Conservation (phyloP, 2,329 filamentous ascomycete genomes). For the Pezicula carpinea region DNA sequence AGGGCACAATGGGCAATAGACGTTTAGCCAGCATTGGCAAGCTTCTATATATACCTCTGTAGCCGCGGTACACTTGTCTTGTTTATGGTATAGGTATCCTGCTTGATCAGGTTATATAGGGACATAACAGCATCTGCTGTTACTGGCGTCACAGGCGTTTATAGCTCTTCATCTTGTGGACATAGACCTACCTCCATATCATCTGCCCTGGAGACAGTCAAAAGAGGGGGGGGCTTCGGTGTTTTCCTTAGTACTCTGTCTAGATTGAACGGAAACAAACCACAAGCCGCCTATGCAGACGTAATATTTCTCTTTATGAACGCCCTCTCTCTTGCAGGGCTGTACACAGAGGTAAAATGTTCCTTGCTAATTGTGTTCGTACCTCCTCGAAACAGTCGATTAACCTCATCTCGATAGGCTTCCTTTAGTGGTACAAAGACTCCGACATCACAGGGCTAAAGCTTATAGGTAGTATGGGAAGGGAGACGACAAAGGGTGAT, state of each 20-base stretch:
- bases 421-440: slow-evolving; percentile 19
- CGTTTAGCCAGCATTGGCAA: slow-evolving; percentile 21
- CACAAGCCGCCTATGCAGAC: background rate
- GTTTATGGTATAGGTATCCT: slow-evolving; percentile 16
- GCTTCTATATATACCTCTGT: slow-evolving; percentile 20
- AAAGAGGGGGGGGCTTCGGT: slow-evolving; percentile 3
- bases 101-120: slow-evolving; percentile 19
- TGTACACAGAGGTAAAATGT: slow-evolving; percentile 18
- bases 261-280: slow-evolving; percentile 11
- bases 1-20: slow-evolving; percentile 24
- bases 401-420: slow-evolving; percentile 23
- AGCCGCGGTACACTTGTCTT: slow-evolving; percentile 15
- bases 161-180: slow-evolving; percentile 9
- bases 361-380: slow-evolving; percentile 19
- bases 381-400: slow-evolving; percentile 18
- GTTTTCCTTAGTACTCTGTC: slow-evolving; percentile 10
- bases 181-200: background rate
- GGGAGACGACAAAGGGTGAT: slow-evolving; percentile 30
- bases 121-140: slow-evolving; percentile 5
- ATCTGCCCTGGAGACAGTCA: background rate
- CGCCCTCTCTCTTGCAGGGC: slow-evolving; percentile 12
- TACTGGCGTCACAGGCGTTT: slow-evolving; percentile 9
- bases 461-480: slow-evolving; percentile 24
- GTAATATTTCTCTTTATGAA: background rate
- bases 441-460: slow-evolving; percentile 23